Evolutionary conservation across 768 basidiomycete species (phyloP), one percentile per base, ranked within the genome.

Genomic region (Coprinellus micaceus): DNA sequence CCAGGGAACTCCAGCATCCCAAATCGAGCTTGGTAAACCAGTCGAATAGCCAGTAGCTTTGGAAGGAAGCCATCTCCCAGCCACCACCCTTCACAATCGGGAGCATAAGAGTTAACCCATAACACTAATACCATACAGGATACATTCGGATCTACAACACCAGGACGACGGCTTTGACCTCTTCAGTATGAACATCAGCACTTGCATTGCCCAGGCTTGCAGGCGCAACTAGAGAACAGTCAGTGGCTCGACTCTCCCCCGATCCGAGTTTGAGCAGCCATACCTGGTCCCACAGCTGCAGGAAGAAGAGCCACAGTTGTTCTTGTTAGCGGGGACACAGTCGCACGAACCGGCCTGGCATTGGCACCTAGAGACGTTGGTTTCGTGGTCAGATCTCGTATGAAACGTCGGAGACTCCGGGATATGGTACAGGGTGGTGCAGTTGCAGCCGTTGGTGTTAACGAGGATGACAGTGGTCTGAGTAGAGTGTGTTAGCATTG

Each of bases 401-500:
- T 1, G 2, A 25, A 21, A 9, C n/a, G n/a, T n/a, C n/a, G n/a
- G n/a, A n/a, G n/a, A n/a, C n/a, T n/a, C n/a, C n/a, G n/a, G n/a
- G n/a, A n/a, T n/a, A n/a, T n/a, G n/a, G n/a, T n/a, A 48, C 47
- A 17, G 10, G 6, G 25, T 26, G 24, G 25, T 48, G 47, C 47
- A 48, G 26, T 19, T 48, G 47, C 47, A 48, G 28, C 28, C 47
- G 24, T 28, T 48, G 41, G 41, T 19, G 41, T 48, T 48, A 26
- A 48, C 25, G 47, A 48, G 47, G 47, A 26, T 48, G 24, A 26
- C 17, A 26, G 47, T 29, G 47, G 47, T 48, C 47, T 48, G 28
- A 28, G 28, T 5, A 22, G n/a, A 19, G 41, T 7, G 15, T 43
- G 22, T 17, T 7, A 43, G 41, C 9, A 19, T 7, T 19, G n/a